Evolutionary conservation across 2,329 filamentous ascomycete genomes (phyloP).

Genomic region (Pseudonectria foliicola): DNA sequence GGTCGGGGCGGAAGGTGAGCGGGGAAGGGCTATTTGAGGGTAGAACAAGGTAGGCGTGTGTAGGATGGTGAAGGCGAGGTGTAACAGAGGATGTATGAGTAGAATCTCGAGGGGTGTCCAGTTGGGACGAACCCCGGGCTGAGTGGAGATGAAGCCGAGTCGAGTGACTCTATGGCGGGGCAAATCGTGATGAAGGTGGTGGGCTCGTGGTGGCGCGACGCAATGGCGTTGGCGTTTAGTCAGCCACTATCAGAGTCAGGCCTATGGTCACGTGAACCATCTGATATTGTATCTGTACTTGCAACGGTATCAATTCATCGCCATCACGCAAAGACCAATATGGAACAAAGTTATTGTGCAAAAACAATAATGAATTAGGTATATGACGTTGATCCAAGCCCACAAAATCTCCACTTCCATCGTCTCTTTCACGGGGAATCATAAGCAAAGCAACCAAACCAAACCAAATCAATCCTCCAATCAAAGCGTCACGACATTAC

Average conservation of each 20-base stretch:
- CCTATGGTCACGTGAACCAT: too few relatives aligned
- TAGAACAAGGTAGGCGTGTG: conserved; percentile 4
- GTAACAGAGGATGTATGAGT: conserved; percentile 1
- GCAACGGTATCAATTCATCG: too few relatives aligned
- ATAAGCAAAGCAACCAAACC: conserved; percentile 31
- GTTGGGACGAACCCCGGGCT: conserved; percentile 29
- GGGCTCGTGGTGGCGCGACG: conserved; percentile 8
- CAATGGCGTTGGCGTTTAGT: conserved; percentile 16
- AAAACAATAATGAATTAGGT: conserved; percentile 29
- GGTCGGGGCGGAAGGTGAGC: too few relatives aligned
- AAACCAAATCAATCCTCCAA: conserved; percentile 20
- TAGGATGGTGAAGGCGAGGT: conserved; percentile 7
- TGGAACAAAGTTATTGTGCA: conserved; percentile 16
- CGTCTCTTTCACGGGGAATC: conserved; percentile 31
- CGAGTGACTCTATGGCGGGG: conserved; percentile 29
- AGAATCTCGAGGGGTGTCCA: conserved; percentile 25
- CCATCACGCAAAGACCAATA: conserved; percentile 18
- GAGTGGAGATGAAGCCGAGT: conserved; percentile 22
- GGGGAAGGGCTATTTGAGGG: neutral
- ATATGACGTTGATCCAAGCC: conserved; percentile 28
- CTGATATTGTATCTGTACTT: too few relatives aligned
- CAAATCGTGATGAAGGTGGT: conserved; percentile 27
- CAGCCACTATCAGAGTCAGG: too few relatives aligned
- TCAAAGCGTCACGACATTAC: conserved; percentile 19
- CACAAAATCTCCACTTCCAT: conserved; percentile 23